Conservation (phyloP, 352 stramenopile genomes). For the Aphanomyces astaci region DNA sequence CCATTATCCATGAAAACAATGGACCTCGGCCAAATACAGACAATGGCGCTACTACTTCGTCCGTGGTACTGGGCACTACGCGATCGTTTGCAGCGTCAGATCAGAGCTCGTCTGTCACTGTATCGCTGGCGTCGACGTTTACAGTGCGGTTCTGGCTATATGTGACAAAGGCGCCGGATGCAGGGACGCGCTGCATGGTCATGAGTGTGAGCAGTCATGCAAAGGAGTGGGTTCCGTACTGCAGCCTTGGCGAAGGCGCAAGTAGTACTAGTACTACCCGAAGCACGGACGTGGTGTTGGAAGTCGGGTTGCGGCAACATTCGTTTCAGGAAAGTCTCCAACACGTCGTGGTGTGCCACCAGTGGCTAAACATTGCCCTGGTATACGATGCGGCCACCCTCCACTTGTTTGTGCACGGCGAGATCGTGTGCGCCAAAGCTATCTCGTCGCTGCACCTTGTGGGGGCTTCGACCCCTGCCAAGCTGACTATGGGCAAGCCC, state of each 20-base stretch:
- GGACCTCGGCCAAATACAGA: background rate
- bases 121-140: constrained; percentile 41
- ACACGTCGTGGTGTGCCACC: constrained; percentile 22
- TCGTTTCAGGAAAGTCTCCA: constrained; percentile 7
- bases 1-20: background rate
- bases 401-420: constrained; percentile 85
- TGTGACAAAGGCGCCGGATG: constrained; percentile 25
- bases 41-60: too few species aligned
- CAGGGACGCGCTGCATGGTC: constrained; percentile 32
- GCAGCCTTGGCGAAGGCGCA: constrained; percentile 47
- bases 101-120: background rate
- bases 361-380: constrained; percentile 81
- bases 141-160: constrained; percentile 85
- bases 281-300: constrained; percentile 40
- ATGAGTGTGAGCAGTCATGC: constrained; percentile 64
- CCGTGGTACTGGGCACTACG: background rate
- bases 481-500: background rate
- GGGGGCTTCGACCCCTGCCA: background rate
- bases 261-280: constrained; percentile 5
- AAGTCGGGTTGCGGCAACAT: constrained; percentile 41
- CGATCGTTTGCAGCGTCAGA: background rate
- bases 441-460: constrained; percentile 31
- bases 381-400: constrained; percentile 82
- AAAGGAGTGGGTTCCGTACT: constrained; percentile 53
- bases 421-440: constrained; percentile 74